phyloP scores from a whole-genome alignment of 768 basidiomycete genomes.

The Thelephora ganbajun region DNA sequence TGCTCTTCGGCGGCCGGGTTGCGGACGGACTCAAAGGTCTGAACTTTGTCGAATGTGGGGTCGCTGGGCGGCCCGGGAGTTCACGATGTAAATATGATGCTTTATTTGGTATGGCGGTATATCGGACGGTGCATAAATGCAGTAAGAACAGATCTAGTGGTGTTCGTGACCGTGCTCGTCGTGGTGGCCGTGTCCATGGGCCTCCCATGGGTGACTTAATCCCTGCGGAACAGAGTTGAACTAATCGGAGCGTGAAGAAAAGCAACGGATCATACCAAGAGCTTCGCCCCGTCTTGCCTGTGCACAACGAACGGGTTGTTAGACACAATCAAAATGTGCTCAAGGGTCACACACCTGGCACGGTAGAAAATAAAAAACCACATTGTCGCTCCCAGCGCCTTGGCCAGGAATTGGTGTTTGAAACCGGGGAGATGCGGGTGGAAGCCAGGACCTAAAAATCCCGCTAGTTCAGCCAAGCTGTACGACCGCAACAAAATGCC shows the following conservation, averaged over 20 bases:
- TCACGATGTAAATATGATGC: no score
- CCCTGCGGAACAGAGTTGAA: conserved; percentile 14
- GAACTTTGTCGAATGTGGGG: no score
- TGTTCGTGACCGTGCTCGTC: conserved; percentile 24
- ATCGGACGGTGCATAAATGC: background rate
- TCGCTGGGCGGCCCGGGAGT: no score
- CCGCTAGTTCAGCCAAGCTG: background rate
- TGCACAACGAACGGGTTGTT: conserved; percentile 4
- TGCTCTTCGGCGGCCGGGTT: no score
- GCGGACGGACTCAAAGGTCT: no score
- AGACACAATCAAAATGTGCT: background rate
- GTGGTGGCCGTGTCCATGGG: conserved; percentile 35
- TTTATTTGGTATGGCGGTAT: no score
- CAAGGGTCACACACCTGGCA: conserved; percentile 48
- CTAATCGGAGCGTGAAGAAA: background rate
- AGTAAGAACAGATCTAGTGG: conserved; percentile 24
- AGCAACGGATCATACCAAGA: conserved; percentile 15
- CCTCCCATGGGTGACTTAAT: conserved; percentile 47
- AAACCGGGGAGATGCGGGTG: conserved; percentile 77
- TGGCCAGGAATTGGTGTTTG: conserved; percentile 65
- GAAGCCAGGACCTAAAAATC: conserved; percentile 53
- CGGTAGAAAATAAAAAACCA: conserved; percentile 99
- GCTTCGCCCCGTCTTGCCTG: conserved; percentile 26
- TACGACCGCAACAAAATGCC: background rate
- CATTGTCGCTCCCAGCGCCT: conserved; percentile 84